Evolutionary conservation across 2,329 filamentous ascomycete species (phyloP).

Genomic region (Aspergillus amoenus): DNA sequence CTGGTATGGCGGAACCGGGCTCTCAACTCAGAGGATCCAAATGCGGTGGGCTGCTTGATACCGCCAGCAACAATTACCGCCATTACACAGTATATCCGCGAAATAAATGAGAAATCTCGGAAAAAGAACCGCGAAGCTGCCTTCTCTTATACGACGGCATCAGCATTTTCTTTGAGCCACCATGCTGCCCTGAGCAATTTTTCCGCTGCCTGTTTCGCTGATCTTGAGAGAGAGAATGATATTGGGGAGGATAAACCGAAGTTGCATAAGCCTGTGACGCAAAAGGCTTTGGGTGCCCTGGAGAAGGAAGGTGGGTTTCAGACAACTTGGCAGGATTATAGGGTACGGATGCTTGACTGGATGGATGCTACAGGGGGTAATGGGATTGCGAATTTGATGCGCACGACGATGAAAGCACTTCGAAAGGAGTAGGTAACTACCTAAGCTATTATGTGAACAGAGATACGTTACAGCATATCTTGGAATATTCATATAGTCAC

Average conservation of each 20-base stretch:
- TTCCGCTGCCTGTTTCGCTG: conserved; percentile 48
- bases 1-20: conserved; percentile 75
- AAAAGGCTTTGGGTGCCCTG: conserved; percentile 63
- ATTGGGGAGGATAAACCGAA: conserved; percentile 23
- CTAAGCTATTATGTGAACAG: neutral
- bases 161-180: conserved; percentile 50
- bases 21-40: conserved; percentile 64
- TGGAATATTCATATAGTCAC: neutral
- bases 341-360: conserved; percentile 68
- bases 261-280: conserved; percentile 61
- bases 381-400: conserved; percentile 71
- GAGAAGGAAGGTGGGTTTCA: conserved; percentile 64
- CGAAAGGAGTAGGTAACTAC: conserved; percentile 45
- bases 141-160: conserved; percentile 36
- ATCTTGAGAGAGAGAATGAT: conserved; percentile 47
- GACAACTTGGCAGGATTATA: conserved; percentile 72
- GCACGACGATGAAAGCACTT: conserved; percentile 76
- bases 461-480: neutral
- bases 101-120: conserved; percentile 35
- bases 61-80: conserved; percentile 45
- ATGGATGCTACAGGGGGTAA: conserved; percentile 63
- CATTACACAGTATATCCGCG: conserved; percentile 43
- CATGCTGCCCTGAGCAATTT: conserved; percentile 47
- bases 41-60: conserved; percentile 56
- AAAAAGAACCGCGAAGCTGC: conserved; percentile 30